Percentiles rank a stretch among this genome's conserved stretches.
Conservation (phyloP, 352 stramenopile genomes). For the Globisporangium ultimum region DNA sequence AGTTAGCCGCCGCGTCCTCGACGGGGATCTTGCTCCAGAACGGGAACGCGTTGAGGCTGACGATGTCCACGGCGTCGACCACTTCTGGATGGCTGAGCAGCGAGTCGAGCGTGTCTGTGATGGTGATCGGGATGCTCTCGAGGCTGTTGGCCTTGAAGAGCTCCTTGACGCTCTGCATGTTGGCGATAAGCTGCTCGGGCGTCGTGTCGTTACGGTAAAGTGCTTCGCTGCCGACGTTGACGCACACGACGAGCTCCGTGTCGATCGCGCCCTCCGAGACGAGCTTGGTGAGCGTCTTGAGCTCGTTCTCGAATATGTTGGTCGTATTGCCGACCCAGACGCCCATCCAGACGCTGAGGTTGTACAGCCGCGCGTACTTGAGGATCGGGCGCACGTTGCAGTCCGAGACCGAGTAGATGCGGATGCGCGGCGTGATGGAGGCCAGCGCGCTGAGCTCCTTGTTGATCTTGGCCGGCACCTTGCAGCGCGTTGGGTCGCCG, state of each 20-base stretch:
- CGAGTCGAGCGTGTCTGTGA: slow-evolving; percentile 58
- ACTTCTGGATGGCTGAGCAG: slow-evolving; percentile 50
- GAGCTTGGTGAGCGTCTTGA: slow-evolving; percentile 33
- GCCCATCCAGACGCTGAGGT: slow-evolving; percentile 51
- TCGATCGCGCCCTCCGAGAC: slow-evolving; percentile 26
- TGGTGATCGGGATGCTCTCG: slow-evolving; percentile 46
- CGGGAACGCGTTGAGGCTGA: slow-evolving; percentile 62
- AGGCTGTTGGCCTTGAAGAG: slow-evolving; percentile 24
- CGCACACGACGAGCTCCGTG: slow-evolving; percentile 24
- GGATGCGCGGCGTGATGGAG: slow-evolving; percentile 38
- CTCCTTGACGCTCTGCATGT: slow-evolving; percentile 59
- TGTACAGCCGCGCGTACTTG: slow-evolving; percentile 31
- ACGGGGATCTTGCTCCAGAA: slow-evolving; percentile 59
- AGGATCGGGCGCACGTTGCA: slow-evolving; percentile 48
- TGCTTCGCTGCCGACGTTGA: slow-evolving; percentile 71
- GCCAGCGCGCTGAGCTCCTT: slow-evolving; percentile 40
- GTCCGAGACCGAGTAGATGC: slow-evolving; percentile 60
- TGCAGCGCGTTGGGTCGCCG: slow-evolving; percentile 54
- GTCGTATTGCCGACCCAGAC: slow-evolving; percentile 51
- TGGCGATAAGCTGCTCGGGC: slow-evolving; percentile 28
- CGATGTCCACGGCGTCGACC: slow-evolving; percentile 55
- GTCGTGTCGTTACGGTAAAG: slow-evolving; percentile 62
- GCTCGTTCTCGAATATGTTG: slow-evolving; percentile 42
- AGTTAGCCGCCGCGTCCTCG: slow-evolving; percentile 29
- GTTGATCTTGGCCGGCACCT: slow-evolving; percentile 32